Evolutionary conservation across 805 yeast genomes (phyloP).

Genomic region (Yarrowia bubula): DNA sequence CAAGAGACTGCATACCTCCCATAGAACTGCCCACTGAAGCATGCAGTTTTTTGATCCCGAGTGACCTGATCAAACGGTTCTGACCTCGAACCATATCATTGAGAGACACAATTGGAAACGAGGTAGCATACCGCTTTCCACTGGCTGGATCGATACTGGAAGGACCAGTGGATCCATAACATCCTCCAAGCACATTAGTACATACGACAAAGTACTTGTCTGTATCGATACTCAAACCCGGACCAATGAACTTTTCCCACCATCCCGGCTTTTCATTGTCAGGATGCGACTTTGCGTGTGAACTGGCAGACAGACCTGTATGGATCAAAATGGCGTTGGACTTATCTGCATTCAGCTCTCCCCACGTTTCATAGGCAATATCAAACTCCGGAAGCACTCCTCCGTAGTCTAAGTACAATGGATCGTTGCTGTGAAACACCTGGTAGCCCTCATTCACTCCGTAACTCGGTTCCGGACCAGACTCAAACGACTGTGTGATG

Average conservation of each 20-base stretch:
- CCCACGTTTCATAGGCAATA: constrained; percentile 95
- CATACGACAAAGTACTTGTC: constrained; percentile 78
- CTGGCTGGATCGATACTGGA: constrained; percentile 73
- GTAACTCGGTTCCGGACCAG: constrained; percentile 86
- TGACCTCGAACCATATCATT: constrained; percentile 93
- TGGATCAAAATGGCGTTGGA: constrained; percentile 79
- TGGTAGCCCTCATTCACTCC: constrained; percentile 69
- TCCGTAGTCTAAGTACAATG: constrained; percentile 77
- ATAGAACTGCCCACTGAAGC: constrained; percentile 89
- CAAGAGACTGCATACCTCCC: constrained; percentile 99
- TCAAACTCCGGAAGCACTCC: constrained; percentile 69
- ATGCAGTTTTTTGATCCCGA: constrained; percentile 61
- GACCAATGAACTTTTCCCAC: constrained; percentile 96
- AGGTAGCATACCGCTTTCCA: constrained; percentile 68
- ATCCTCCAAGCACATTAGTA: constrained; percentile 90
- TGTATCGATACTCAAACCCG: constrained; percentile 74
- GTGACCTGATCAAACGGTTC: constrained; percentile 59
- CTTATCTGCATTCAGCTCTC: constrained; percentile 56
- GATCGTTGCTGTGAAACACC: constrained; percentile 51
- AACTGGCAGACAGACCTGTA: constrained; percentile 89
- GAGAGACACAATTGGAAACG: constrained; percentile 81
- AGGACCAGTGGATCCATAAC: constrained; percentile 95
- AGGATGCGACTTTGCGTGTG: constrained; percentile 83
- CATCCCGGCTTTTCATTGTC: constrained; percentile 75
- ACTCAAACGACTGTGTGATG: constrained; percentile 45